phyloP scores from a whole-genome alignment of 1,139 yeast genomes.

The Lodderomyces parapsilosis region DNA sequence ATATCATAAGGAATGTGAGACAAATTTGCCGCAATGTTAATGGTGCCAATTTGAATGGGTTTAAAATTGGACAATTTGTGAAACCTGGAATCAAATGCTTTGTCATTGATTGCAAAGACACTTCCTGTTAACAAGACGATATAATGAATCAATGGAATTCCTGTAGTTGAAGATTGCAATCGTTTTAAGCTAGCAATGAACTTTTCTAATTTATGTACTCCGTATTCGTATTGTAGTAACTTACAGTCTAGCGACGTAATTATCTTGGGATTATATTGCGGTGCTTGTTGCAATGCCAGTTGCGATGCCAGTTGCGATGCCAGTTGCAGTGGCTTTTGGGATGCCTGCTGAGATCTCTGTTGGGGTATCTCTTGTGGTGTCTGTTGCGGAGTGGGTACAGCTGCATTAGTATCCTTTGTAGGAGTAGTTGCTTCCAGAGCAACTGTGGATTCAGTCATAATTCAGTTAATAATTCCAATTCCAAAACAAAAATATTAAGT shows the following conservation, averaged over 20 bases:
- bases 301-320: not conserved
- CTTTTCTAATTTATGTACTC: constrained; percentile 31
- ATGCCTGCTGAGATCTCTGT: not conserved
- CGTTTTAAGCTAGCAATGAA: constrained; percentile 21
- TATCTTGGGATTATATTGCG: constrained; percentile 6
- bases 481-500: not conserved
- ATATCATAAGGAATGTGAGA: constrained; percentile 44
- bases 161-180: constrained; percentile 8
- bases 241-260: constrained; percentile 16
- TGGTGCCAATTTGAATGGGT: constrained; percentile 29
- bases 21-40: constrained; percentile 35
- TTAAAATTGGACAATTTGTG: constrained; percentile 42
- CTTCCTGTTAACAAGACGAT: constrained; percentile 42
- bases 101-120: constrained; percentile 49
- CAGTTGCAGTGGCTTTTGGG: not conserved
- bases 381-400: not conserved
- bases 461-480: not conserved
- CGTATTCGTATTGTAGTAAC: constrained; percentile 41
- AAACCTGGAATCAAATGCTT: constrained; percentile 41
- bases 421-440: not conserved
- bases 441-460: constrained; percentile 1
- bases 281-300: not conserved
- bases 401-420: not conserved
- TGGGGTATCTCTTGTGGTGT: too few species aligned
- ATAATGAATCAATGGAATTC: constrained; percentile 35